Conservation (phyloP, 1,284 basidiomycete genomes). For the Coniophora puteana region DNA sequence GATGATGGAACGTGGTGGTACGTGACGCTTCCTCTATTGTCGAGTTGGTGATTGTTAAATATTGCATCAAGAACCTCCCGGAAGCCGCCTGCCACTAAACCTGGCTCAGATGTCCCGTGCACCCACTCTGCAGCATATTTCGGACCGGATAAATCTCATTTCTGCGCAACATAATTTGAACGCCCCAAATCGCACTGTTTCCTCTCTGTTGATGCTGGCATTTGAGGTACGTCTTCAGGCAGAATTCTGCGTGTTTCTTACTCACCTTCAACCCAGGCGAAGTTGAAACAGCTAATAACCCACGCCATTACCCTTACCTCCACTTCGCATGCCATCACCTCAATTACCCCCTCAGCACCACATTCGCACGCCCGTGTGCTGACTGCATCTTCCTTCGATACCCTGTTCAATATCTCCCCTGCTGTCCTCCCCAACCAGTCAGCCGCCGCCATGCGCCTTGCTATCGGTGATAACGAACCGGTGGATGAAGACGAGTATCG, state of each 20-base stretch:
- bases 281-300: constrained; percentile 77
- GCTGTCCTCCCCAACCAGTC: constrained; percentile 73
- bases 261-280: constrained; percentile 45
- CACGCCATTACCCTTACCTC: constrained; percentile 74
- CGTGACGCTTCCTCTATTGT: constrained; percentile 11
- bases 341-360: constrained; percentile 61
- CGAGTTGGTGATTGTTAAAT: constrained; percentile 2
- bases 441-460: constrained; percentile 67
- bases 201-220: constrained; percentile 69
- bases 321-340: constrained; percentile 69
- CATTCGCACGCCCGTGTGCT: constrained; percentile 49
- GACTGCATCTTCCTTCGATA: constrained; percentile 65
- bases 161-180: constrained; percentile 71
- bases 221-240: constrained; percentile 52
- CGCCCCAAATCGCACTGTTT: constrained; percentile 56
- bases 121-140: constrained; percentile 72
- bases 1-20: constrained; percentile 62
- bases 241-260: neutral
- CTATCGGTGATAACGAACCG: constrained; percentile 54
- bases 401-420: constrained; percentile 72
- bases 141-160: constrained; percentile 75
- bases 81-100: constrained; percentile 65
- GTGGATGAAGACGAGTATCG: constrained; percentile 48
- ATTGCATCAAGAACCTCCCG: constrained; percentile 52
- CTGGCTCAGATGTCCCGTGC: constrained; percentile 66